Evolutionary conservation across 805 yeast species (phyloP), one percentile per base, ranked within the genome.

Genomic region (Schwanniomyces pseudopolymorphus): DNA sequence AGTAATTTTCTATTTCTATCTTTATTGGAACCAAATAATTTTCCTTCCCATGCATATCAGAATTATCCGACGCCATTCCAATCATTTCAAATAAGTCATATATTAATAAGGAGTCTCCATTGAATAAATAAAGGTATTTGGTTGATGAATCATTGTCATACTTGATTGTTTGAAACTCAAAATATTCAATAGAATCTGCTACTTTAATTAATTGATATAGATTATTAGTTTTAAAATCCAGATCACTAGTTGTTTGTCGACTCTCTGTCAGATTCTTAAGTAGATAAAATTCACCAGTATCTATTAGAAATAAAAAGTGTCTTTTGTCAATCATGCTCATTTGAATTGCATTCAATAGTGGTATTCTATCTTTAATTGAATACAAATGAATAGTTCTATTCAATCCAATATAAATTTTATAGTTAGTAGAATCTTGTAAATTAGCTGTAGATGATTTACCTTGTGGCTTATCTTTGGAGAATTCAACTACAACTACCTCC

Each of bases 221-320:
- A 46, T 66, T 64, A 43, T 51, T 63, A 33, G 62, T 27, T 43
- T 52, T 47, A 40, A 37, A 36, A 25, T 42, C 5, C 20, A 38
- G 13, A 3, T 33, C 13, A 9, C 13, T 13, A 10, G 11, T 13
- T 14, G 11, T 31, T 26, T 27, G 48, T 7, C 4, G 35, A 31
- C 10, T 14, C 7, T 7, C 35, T 31, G 43, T 47, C 43, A 69
- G 70, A 46, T 67, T 69, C 37, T 67, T 69, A 42, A 72, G 56
- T 3, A 72, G 54, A 46, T 52, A 69, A 8, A 71, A 57, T 13
- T 72, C 77, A 7, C 78, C 78, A n/a, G 63, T 62, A 37, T 52
- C 56, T 27, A 71, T 51, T 24, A 72, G 51, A 35, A 73, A 63
- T 33, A 72, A 49, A 42, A 72, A 68, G 48, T 73, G 74, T 31